Evolutionary conservation across 2,329 filamentous ascomycete species (phyloP).

Genomic region (Simplicillium aogashimaense): DNA sequence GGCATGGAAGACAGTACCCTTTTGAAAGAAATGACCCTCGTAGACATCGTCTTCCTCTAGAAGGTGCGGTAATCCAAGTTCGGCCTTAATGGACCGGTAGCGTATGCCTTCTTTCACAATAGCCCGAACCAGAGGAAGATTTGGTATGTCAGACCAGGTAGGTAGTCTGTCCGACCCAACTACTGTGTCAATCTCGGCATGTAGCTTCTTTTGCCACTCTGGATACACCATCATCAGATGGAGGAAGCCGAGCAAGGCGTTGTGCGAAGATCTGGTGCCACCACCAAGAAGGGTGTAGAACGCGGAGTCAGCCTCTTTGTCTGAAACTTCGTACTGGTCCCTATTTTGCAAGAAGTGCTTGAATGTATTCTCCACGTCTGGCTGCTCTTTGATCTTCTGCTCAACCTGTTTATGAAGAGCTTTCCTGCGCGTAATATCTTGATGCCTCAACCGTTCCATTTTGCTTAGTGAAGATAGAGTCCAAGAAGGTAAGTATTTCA

Average conservation of each 20-base stretch:
- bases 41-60: constrained; percentile 41
- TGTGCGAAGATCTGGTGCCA: constrained; percentile 24
- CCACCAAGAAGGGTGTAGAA: constrained; percentile 23
- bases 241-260: constrained; percentile 16
- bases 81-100: constrained; percentile 35
- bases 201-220: constrained; percentile 21
- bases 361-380: constrained; percentile 6
- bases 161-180: constrained; percentile 24
- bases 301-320: constrained; percentile 17
- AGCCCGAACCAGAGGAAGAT: constrained; percentile 26
- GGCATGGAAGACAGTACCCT: constrained; percentile 41
- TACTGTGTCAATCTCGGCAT: constrained; percentile 28
- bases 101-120: constrained; percentile 34
- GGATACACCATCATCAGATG: constrained; percentile 19
- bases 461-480: constrained; percentile 8
- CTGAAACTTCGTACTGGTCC: constrained; percentile 7
- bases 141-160: constrained; percentile 21
- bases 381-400: constrained; percentile 8
- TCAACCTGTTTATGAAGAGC: too few relatives aligned
- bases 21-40: constrained; percentile 40
- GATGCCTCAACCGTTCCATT: too few relatives aligned
- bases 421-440: too few relatives aligned
- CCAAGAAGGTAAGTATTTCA: constrained; percentile 16
- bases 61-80: constrained; percentile 37
- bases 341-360: constrained; percentile 3